Base-by-base conservation (phyloP, 2,329 filamentous ascomycete species). In the Ophiostoma montium region DNA sequence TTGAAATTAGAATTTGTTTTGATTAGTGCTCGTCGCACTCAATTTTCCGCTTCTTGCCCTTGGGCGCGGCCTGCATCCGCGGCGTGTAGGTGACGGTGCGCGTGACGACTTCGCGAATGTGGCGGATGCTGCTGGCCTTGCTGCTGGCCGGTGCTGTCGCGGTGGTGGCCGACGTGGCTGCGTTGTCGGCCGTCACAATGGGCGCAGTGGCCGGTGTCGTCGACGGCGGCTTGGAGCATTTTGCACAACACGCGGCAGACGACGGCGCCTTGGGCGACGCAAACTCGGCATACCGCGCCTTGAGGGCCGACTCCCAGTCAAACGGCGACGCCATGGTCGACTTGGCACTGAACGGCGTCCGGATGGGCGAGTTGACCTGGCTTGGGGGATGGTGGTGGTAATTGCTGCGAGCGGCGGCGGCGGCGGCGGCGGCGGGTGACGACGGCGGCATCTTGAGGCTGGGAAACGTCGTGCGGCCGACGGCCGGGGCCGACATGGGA, bases 61-160 rank as follows among this genome's bases (percentile, higher is more conserved):
- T 89, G 8, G 88, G 90, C 35, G 89, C 87, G 21, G 89, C 86
- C 56, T 88, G 85, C 69, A 96, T 86, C 56, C 82, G 49, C 8
- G 49, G 84, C 62, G 86, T 94, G 66, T 94, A 95, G 36, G 86
- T 95, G 52, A 95, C 86, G 15, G 88, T 95, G 57, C 88, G 77
- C n/a, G 89, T 95, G 48, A 95, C 85, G 5, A 95, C 87, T 64
- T 95, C 88, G 49, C 86, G 74, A 51, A 95, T 87, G 60, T 83
- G 75, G 52, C 81, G 76, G 50, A 81, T 71, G 57, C 72, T 71
- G 57, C 72, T 80, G 31, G 80, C 79, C 56, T 73, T 75, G 36
- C 50, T 38, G 15, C 50, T 23, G 11, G 5, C 23, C 23, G 23
- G 4, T 5, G 23, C 23, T 5, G 23, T 8, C 4, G 51, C 42